A percentile compares a stretch with the other conserved stretches of the same genome.
phyloP scores from a whole-genome alignment of 345 rosid species.

The Populus pruinosa region DNA sequence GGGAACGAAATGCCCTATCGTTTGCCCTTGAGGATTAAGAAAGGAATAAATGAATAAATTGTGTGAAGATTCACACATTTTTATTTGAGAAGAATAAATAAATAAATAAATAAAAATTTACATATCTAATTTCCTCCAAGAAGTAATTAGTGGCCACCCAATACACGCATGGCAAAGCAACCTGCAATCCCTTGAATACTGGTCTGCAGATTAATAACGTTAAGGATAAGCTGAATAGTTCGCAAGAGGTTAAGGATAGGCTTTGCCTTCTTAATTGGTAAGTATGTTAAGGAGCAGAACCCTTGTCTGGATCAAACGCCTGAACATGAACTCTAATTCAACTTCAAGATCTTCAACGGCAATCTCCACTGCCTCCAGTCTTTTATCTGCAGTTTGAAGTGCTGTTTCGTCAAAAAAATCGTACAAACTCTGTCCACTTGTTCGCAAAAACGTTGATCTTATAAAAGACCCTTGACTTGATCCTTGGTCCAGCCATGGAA shows the following conservation, averaged over 20 bases:
- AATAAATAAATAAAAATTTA: neutral
- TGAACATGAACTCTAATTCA: conserved; percentile 60
- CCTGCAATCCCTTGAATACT: neutral
- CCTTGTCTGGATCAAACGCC: conserved; percentile 78
- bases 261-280: conserved; percentile 27
- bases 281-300: conserved; percentile 76
- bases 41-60: too few relatives aligned
- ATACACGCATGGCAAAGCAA: neutral
- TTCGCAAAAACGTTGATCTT: conserved; percentile 37
- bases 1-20: too few relatives aligned
- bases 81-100: neutral
- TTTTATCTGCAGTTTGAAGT: conserved; percentile 54
- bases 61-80: neutral
- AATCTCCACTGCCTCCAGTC: conserved; percentile 69
- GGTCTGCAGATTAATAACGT: neutral
- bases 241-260: neutral
- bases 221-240: neutral
- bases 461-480: conserved; percentile 37
- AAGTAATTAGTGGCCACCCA: neutral
- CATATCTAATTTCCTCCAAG: neutral
- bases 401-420: conserved; percentile 51
- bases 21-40: too few relatives aligned
- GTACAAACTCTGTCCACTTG: conserved; percentile 24
- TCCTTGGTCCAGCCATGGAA: conserved; percentile 66
- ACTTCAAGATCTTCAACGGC: conserved; percentile 61